Percentiles rank a stretch among this genome's conserved stretches.
Conservation (phyloP, 1,284 basidiomycete genomes). For the Trichosporon faecale region DNA sequence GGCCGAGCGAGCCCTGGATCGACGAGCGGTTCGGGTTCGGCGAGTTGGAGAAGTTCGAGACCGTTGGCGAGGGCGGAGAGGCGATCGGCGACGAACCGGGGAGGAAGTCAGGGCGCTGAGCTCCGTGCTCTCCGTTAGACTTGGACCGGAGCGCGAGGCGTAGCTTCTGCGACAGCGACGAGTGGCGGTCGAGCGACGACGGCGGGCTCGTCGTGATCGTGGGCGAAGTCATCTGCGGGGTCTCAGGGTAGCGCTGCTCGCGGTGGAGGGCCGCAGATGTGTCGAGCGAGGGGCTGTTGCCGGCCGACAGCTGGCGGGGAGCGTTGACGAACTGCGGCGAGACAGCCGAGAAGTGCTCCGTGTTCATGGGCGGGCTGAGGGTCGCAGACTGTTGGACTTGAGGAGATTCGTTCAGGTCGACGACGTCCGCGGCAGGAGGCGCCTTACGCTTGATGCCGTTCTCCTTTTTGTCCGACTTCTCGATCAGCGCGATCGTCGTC, state of each 20-base stretch:
- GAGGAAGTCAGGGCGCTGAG: not conserved
- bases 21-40: slow-evolving; percentile 1
- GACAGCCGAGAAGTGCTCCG: not conserved
- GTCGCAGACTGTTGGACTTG: not conserved
- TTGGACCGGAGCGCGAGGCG: slow-evolving; percentile 17
- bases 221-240: not conserved
- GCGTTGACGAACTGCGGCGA: slow-evolving; percentile 16
- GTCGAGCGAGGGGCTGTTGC: not conserved
- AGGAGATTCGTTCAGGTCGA: slow-evolving; percentile 7
- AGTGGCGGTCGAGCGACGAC: slow-evolving; percentile 6
- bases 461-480: not conserved
- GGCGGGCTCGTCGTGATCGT: slow-evolving; percentile 6
- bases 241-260: slow-evolving; percentile 2
- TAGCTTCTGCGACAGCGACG: slow-evolving; percentile 14
- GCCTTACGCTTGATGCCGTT: slow-evolving; percentile 1
- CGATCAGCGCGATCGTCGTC: not conserved
- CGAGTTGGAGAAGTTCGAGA: slow-evolving; percentile 4
- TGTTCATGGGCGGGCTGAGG: not conserved
- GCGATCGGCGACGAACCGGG: not conserved
- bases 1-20: slow-evolving; percentile 7
- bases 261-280: not conserved
- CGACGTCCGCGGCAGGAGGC: not conserved
- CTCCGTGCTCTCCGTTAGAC: not conserved
- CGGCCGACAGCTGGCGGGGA: not conserved
- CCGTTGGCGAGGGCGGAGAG: slow-evolving; percentile 1